These are phyloP conservation scores for Starmerella apicola DNA, from an alignment of 805 yeast genomes.

Conservation along the genomic window DNA sequence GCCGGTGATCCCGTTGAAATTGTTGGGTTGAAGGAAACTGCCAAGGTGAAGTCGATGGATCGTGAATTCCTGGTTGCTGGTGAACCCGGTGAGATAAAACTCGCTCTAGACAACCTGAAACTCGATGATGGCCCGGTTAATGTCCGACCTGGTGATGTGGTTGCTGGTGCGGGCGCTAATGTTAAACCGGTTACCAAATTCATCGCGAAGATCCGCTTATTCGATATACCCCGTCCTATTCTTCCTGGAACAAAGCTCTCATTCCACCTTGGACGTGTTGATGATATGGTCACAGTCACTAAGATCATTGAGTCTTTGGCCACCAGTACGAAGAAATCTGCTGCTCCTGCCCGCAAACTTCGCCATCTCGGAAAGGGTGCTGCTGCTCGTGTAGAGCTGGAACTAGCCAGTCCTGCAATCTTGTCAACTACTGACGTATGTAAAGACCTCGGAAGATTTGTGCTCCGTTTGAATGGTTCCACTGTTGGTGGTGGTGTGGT, in stretches of 20 bases:
- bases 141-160: conserved; percentile 56
- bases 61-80: conserved; percentile 39
- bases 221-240: conserved; percentile 59
- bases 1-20: conserved; percentile 48
- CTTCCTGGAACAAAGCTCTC: conserved; percentile 70
- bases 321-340: conserved; percentile 22
- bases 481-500: conserved; percentile 59
- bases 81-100: conserved; percentile 39
- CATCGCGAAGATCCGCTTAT: conserved; percentile 47
- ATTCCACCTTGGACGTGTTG: conserved; percentile 61
- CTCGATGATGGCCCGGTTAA: conserved; percentile 26
- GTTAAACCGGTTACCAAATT: conserved; percentile 39
- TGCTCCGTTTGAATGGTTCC: conserved; percentile 53
- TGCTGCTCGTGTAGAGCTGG: conserved; percentile 46
- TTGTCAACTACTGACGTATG: conserved; percentile 38
- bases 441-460: conserved; percentile 50
- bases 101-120: conserved; percentile 24
- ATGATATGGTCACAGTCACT: conserved; percentile 54
- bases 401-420: conserved; percentile 40
- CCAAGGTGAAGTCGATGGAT: conserved; percentile 16
- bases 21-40: conserved; percentile 23
- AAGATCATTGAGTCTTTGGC: conserved; percentile 31
- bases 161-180: conserved; percentile 37
- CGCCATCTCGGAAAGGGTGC: conserved; percentile 52
- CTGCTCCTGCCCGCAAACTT: conserved; percentile 30